A percentile compares a stretch with the other conserved stretches of the same genome.
Conservation (phyloP, 2,329 filamentous ascomycete species). For the Venturia asperata region DNA sequence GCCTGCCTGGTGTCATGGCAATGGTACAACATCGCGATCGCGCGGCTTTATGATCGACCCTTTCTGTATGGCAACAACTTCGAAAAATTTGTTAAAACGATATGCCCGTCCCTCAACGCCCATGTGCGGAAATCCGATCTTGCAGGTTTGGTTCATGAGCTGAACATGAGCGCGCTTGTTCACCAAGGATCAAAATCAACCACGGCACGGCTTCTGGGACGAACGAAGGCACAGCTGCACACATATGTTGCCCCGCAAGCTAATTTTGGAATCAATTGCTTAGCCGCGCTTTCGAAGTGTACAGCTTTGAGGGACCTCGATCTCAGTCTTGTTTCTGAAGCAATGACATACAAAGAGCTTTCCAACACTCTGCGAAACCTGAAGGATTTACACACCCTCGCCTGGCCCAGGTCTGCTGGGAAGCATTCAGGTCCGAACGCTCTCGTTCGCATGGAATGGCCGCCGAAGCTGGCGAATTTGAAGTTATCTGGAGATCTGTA, state of each 20-base stretch:
- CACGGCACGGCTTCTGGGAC: constrained; percentile 50
- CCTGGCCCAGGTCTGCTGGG: constrained; percentile 37
- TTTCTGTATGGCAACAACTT: constrained; percentile 47
- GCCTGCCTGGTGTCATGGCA: constrained; percentile 39
- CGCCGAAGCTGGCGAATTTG: constrained; percentile 37
- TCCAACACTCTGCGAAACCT: constrained; percentile 46
- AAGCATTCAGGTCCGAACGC: constrained; percentile 29
- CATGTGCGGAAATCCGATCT: constrained; percentile 44
- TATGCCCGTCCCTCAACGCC: constrained; percentile 47
- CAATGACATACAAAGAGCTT: constrained; percentile 43
- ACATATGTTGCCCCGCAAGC: constrained; percentile 52
- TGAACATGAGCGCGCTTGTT: constrained; percentile 50
- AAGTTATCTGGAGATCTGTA: constrained; percentile 40
- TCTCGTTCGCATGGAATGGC: constrained; percentile 34
- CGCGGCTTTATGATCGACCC: constrained; percentile 47
- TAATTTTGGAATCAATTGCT: constrained; percentile 51
- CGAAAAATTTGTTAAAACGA: constrained; percentile 46
- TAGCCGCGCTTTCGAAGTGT: constrained; percentile 52
- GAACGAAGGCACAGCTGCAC: constrained; percentile 46
- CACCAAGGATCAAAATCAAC: constrained; percentile 52
- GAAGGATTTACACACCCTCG: constrained; percentile 38
- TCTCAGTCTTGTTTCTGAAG: constrained; percentile 46
- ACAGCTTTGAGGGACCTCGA: constrained; percentile 43
- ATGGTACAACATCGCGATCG: constrained; percentile 40
- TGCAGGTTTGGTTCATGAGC: constrained; percentile 43